These are phyloP conservation scores for Emergomyces pasteurianus DNA, from an alignment of 2,329 filamentous ascomycete species.

Conservation along the genomic window DNA sequence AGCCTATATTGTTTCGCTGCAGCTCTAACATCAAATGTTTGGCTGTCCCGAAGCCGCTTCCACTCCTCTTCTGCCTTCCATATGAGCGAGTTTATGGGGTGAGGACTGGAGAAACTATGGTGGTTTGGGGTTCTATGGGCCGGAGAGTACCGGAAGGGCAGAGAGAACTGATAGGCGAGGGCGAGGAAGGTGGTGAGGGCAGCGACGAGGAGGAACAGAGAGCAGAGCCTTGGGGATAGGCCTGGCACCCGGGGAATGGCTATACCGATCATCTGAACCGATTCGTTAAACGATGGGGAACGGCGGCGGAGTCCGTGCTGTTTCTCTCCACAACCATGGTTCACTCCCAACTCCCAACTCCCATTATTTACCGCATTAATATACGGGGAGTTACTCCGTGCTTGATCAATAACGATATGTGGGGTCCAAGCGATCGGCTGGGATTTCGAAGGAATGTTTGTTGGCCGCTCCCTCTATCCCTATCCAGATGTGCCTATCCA, in stretches of 20 bases:
- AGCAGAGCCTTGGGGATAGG: not conserved
- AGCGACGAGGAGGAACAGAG: not conserved
- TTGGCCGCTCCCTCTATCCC: too few species aligned
- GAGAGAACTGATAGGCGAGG: not conserved
- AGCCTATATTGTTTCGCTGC: slow-evolving; percentile 33
- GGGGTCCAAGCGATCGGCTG: not conserved
- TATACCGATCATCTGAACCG: not conserved
- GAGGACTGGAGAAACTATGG: not conserved
- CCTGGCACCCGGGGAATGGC: not conserved
- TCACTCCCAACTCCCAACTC: too few species aligned
- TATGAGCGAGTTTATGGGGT: slow-evolving; percentile 14
- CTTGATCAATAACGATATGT: not conserved
- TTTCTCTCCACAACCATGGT: not conserved
- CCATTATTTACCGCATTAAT: too few species aligned
- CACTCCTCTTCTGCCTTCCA: slow-evolving; percentile 10
- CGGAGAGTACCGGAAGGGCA: not conserved
- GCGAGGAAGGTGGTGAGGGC: not conserved
- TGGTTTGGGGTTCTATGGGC: not conserved
- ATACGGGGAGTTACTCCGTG: not conserved
- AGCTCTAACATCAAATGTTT: slow-evolving; percentile 24
- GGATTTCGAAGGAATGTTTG: too few species aligned
- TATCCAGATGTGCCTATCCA: too few species aligned
- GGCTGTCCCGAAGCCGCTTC: slow-evolving; percentile 13
- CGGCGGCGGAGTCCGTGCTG: not conserved
- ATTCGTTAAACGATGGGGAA: not conserved